Evolutionary conservation across 192 early-diverging fungal species (phyloP).

Genomic region (Coemansia sp.): DNA sequence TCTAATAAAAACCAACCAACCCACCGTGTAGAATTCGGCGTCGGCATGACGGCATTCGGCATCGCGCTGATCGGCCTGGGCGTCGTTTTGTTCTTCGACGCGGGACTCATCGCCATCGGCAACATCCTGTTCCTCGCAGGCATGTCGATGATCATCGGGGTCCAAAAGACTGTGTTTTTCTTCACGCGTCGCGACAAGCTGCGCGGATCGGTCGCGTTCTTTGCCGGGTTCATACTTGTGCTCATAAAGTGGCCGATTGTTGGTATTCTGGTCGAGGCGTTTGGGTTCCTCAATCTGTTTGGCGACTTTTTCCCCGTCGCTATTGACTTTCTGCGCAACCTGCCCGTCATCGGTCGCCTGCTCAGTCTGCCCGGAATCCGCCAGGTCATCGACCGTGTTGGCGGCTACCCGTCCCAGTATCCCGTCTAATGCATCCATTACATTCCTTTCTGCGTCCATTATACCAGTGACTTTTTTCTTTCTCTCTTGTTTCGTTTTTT

Average conservation of each 20-base stretch:
- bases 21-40: constrained; percentile 79
- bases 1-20: neutral
- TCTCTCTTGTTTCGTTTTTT: no score
- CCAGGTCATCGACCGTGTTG: constrained; percentile 57
- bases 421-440: constrained; percentile 22
- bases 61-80: constrained; percentile 89
- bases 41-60: constrained; percentile 91
- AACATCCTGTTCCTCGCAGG: constrained; percentile 93
- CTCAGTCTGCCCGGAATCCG: constrained; percentile 82
- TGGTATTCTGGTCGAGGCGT: constrained; percentile 84
- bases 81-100: constrained; percentile 94
- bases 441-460: neutral
- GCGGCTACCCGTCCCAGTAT: constrained; percentile 43
- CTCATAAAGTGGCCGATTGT: constrained; percentile 87
- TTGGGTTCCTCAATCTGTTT: constrained; percentile 98
- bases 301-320: constrained; percentile 98
- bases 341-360: constrained; percentile 88
- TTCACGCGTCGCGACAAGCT: constrained; percentile 86
- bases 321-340: constrained; percentile 78
- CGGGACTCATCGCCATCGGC: constrained; percentile 92
- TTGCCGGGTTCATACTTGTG: constrained; percentile 84
- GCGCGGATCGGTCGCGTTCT: constrained; percentile 85
- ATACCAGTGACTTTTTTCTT: neutral
- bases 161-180: constrained; percentile 73
- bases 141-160: constrained; percentile 85